Conservation (phyloP, 78 protist genomes). For the Monosiga brevicollis region DNA sequence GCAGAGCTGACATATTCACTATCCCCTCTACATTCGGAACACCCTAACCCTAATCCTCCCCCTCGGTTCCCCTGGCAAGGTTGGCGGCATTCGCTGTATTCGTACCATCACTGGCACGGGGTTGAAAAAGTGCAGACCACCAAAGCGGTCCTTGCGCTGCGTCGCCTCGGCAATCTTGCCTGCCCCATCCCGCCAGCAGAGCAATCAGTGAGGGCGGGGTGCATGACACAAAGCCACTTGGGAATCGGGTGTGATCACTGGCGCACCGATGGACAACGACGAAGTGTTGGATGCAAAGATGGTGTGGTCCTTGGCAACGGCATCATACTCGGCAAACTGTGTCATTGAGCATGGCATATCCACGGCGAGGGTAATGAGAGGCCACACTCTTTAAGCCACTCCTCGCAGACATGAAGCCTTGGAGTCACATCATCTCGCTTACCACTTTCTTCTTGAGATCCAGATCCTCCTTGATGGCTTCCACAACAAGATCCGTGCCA, state of each 20-base stretch:
- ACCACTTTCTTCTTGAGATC: slow-evolving; percentile 26
- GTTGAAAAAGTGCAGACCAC: slow-evolving; percentile 59
- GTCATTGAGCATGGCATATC: not conserved
- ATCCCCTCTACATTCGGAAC: too few species aligned
- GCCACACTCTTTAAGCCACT: too few species aligned
- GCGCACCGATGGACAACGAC: slow-evolving; percentile 21
- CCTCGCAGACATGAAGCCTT: too few species aligned
- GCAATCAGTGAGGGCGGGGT: too few species aligned
- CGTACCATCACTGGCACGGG: slow-evolving; percentile 51
- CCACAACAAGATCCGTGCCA: slow-evolving; percentile 35
- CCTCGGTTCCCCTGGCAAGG: too few species aligned
- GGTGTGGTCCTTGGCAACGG: slow-evolving; percentile 6
- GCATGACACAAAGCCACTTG: too few species aligned
- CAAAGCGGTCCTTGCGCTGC: slow-evolving; percentile 1
- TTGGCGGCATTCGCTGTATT: too few species aligned
- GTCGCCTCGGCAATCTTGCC: not conserved
- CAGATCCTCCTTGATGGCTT: slow-evolving; percentile 44
- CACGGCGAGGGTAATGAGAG: too few species aligned
- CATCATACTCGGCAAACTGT: not conserved
- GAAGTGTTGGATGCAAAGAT: slow-evolving; percentile 45
- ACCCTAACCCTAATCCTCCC: too few species aligned
- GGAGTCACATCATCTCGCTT: not conserved
- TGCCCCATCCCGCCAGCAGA: too few species aligned
- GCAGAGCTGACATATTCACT: too few species aligned
- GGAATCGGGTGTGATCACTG: too few species aligned